Conservation (phyloP, 2,329 filamentous ascomycete species). For the Nemania diffusa region DNA sequence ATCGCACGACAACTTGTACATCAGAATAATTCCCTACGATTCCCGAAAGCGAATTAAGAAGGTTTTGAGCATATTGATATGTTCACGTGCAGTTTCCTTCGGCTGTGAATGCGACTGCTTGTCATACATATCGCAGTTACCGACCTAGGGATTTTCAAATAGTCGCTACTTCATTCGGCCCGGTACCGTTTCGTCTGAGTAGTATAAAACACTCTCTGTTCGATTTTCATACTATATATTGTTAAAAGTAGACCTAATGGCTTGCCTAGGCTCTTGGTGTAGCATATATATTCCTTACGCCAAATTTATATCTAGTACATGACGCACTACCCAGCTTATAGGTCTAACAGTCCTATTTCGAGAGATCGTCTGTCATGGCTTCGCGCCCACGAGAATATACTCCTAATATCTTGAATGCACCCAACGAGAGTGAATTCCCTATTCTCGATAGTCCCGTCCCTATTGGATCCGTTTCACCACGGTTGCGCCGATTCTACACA, state of each 20-base stretch:
- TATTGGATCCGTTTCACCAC: constrained; percentile 50
- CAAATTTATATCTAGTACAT: not conserved
- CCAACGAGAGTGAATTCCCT: not conserved
- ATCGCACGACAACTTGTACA: constrained; percentile 50
- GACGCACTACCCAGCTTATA: not conserved
- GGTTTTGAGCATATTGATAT: constrained; percentile 43
- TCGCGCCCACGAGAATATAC: constrained; percentile 19
- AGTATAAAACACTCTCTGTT: not conserved
- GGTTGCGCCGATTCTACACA: constrained; percentile 48
- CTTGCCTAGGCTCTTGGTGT: not conserved
- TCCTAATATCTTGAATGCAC: constrained; percentile 19
- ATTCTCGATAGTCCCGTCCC: constrained; percentile 39
- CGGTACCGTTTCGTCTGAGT: not conserved
- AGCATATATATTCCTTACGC: constrained; percentile 26
- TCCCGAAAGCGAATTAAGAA: constrained; percentile 42
- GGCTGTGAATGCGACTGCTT: constrained; percentile 34
- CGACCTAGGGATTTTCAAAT: not conserved
- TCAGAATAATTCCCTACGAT: constrained; percentile 50
- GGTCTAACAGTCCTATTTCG: not conserved
- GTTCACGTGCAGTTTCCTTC: constrained; percentile 36
- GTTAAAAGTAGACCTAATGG: not conserved
- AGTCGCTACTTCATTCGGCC: constrained; percentile 10
- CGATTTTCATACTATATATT: not conserved
- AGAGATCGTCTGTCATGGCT: constrained; percentile 23
- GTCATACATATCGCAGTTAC: constrained; percentile 23